Conservation (phyloP, 2,329 filamentous ascomycete species). For the Aspergillus felis region DNA sequence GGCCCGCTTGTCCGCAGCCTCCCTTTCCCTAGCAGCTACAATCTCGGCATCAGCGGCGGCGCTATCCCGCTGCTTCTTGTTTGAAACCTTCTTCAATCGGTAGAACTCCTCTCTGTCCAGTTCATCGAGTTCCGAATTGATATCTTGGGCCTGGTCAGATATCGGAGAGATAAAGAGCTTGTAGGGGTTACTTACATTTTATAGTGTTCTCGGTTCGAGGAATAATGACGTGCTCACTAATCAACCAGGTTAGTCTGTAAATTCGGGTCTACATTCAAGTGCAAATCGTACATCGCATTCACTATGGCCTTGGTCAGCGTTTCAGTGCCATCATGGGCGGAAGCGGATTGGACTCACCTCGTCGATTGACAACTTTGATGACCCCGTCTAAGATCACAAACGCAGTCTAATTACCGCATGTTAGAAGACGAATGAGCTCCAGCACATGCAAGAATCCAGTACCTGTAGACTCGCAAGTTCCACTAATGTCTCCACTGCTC, state of each 20-base stretch:
- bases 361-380: slow-evolving; percentile 96
- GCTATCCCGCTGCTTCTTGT: slow-evolving; percentile 75
- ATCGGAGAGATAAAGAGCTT: background rate
- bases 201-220: slow-evolving; percentile 99
- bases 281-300: slow-evolving; percentile 75
- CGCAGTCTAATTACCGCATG: slow-evolving; percentile 59
- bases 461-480: slow-evolving; percentile 89
- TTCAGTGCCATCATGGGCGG: background rate
- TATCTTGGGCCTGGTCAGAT: slow-evolving; percentile 55
- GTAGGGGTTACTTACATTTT: slow-evolving; percentile 62
- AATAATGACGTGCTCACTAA: slow-evolving; percentile 69
- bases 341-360: slow-evolving; percentile 56
- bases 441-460: slow-evolving; percentile 13
- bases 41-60: slow-evolving; percentile 71
- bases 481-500: slow-evolving; percentile 92
- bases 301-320: slow-evolving; percentile 51
- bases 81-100: slow-evolving; percentile 88
- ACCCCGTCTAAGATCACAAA: slow-evolving; percentile 98
- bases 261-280: background rate
- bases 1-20: slow-evolving; percentile 52
- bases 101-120: slow-evolving; percentile 98
- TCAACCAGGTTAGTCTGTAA: slow-evolving; percentile 12
- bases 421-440: background rate
- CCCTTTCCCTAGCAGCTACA: slow-evolving; percentile 49
- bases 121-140: slow-evolving; percentile 97